Conservation (phyloP, 2,329 filamentous ascomycete genomes). For the Grosmannia clavigera region DNA sequence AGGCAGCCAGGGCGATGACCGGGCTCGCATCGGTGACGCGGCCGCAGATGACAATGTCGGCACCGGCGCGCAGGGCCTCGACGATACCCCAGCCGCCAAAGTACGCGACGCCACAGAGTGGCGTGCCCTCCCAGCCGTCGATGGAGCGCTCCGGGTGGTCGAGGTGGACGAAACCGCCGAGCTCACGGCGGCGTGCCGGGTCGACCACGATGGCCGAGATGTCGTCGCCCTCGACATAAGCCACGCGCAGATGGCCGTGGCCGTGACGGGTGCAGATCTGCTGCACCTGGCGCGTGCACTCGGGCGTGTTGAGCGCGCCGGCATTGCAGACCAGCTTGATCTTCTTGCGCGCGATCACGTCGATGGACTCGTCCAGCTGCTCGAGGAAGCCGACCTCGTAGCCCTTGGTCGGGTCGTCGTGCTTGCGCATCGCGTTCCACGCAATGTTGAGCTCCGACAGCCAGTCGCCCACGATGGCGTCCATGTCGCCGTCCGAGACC, state of each 20-base stretch:
- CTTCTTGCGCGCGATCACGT: constrained; percentile 20
- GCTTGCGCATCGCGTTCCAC: constrained; percentile 2
- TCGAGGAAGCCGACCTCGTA: constrained; percentile 1
- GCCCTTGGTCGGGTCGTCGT: not conserved
- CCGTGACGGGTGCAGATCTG: not conserved
- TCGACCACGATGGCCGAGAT: constrained; percentile 17
- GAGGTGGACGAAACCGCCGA: constrained; percentile 1
- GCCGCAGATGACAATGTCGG: constrained; percentile 36
- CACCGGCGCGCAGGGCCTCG: constrained; percentile 27
- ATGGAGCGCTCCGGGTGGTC: not conserved
- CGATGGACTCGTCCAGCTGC: constrained; percentile 5
- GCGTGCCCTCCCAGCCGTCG: not conserved
- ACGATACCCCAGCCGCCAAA: constrained; percentile 37
- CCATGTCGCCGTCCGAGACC: not conserved
- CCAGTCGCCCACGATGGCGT: constrained; percentile 14
- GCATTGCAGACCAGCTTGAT: constrained; percentile 38
- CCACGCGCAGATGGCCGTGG: constrained; percentile 22
- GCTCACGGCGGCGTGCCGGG: not conserved
- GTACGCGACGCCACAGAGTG: constrained; percentile 32
- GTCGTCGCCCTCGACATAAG: constrained; percentile 33
- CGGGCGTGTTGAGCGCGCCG: constrained; percentile 35
- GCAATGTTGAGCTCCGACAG: constrained; percentile 18
- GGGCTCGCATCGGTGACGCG: constrained; percentile 28
- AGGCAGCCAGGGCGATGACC: constrained; percentile 42
- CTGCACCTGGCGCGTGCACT: not conserved